A percentile compares a stretch with the other conserved stretches of the same genome.
Evolutionary conservation across 2,329 filamentous ascomycete genomes (phyloP).

Genomic region (Alternaria hordeiaustralica): DNA sequence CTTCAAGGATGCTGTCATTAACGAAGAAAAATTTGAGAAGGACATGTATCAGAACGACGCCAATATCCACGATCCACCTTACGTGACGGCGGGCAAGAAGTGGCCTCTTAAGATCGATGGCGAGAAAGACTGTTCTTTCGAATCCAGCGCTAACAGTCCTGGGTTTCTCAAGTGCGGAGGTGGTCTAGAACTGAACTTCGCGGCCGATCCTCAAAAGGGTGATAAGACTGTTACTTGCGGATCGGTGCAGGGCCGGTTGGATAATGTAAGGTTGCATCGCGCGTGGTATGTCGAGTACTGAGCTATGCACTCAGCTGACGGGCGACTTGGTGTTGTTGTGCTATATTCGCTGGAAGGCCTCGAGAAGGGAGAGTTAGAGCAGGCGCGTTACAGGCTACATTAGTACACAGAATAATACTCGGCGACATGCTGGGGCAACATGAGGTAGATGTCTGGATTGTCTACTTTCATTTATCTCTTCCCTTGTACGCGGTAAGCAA

Average conservation of each 20-base stretch:
- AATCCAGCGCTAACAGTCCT: neutral
- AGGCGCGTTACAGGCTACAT: rapidly evolving
- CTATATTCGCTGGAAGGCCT: neutral
- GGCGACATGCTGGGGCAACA: neutral
- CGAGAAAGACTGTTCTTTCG: neutral
- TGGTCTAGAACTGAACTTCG: neutral
- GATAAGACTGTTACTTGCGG: neutral
- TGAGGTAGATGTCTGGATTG: no score
- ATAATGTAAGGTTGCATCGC: neutral
- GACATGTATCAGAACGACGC: neutral
- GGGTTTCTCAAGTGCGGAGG: neutral
- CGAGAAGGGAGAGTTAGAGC: neutral
- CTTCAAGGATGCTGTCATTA: neutral
- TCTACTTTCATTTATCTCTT: no score
- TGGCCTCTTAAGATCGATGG: neutral
- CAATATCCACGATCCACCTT: neutral
- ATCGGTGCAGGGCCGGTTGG: neutral
- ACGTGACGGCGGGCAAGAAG: neutral
- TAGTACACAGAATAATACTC: neutral
- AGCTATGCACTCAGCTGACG: neutral
- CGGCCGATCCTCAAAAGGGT: neutral
- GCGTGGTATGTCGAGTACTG: neutral
- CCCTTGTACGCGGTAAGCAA: no score
- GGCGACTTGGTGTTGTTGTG: neutral
- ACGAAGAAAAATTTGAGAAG: neutral